Conservation (phyloP, 495 filamentous ascomycete species). For the Durotheca rogersii region DNA sequence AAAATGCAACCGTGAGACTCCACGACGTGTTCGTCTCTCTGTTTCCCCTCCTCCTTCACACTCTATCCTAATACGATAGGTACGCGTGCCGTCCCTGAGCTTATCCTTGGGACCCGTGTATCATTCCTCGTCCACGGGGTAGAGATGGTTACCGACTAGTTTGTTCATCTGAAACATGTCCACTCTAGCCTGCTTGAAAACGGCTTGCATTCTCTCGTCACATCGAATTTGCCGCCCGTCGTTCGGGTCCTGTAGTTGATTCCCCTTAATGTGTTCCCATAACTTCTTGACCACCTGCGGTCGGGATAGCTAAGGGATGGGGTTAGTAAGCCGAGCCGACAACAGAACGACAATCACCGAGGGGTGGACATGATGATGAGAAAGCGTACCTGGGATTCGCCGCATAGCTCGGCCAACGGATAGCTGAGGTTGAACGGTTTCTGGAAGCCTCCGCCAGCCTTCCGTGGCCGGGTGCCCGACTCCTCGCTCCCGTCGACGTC, state of each 20-base stretch:
- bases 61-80: background rate
- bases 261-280: slow-evolving; percentile 88
- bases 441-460: slow-evolving; percentile 52
- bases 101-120: background rate
- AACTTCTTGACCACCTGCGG: slow-evolving; percentile 94
- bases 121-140: slow-evolving; percentile 52
- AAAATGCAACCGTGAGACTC: slow-evolving; percentile 9
- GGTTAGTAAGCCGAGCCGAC: slow-evolving; percentile 1
- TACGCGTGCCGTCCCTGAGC: background rate
- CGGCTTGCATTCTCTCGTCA: slow-evolving; percentile 82
- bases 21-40: background rate
- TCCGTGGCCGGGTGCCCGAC: slow-evolving; percentile 50
- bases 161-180: slow-evolving; percentile 99
- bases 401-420: slow-evolving; percentile 51
- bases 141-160: slow-evolving; percentile 56
- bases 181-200: slow-evolving; percentile 87
- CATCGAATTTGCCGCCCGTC: slow-evolving; percentile 91
- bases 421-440: slow-evolving; percentile 55
- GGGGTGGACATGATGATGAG: background rate
- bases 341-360: background rate
- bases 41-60: background rate
- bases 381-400: slow-evolving; percentile 58
- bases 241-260: slow-evolving; percentile 82
- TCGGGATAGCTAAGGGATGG: slow-evolving; percentile 66
- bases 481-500: slow-evolving; percentile 65